Percentiles rank a stretch among this genome's conserved stretches.
These are phyloP conservation scores for Groenewaldozyma salmanticensis DNA, from an alignment of 805 yeast genomes.

Conservation along the genomic window DNA sequence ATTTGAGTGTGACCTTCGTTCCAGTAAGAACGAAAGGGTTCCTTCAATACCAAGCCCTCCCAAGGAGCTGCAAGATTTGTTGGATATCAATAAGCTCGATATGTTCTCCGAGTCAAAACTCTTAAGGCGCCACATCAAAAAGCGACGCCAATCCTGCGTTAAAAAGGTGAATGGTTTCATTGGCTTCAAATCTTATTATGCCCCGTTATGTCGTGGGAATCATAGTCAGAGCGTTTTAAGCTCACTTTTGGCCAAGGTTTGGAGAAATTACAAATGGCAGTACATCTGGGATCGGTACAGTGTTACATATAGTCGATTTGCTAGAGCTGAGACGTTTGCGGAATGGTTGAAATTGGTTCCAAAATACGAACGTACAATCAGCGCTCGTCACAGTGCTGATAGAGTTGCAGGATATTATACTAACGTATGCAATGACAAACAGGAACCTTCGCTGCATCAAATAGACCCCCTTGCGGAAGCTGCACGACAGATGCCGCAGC, in stretches of 20 bases:
- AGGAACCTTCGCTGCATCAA: no score
- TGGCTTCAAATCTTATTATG: conserved; percentile 9
- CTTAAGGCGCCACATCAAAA: no score
- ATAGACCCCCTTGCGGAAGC: no score
- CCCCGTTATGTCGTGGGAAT: not conserved
- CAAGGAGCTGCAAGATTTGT: not conserved
- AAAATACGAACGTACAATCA: no score
- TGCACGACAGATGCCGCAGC: no score
- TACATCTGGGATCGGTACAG: conserved; percentile 8
- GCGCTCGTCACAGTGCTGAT: no score
- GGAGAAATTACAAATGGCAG: conserved; percentile 8
- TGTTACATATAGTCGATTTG: conserved; percentile 4
- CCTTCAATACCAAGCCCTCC: not conserved
- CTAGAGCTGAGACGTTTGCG: not conserved
- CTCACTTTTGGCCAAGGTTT: conserved; percentile 3
- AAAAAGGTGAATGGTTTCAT: conserved; percentile 6
- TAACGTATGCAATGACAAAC: no score
- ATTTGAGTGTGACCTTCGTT: not conserved
- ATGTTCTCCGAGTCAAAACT: not conserved
- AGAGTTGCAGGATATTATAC: no score
- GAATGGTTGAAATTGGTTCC: not conserved
- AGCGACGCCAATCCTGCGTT: no score
- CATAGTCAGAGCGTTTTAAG: not conserved
- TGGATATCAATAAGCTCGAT: not conserved
- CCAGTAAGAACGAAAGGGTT: not conserved